A percentile compares a stretch with the other conserved stretches of the same genome.
Conservation (phyloP, 768 basidiomycete species). For the Lentinula boryana region DNA sequence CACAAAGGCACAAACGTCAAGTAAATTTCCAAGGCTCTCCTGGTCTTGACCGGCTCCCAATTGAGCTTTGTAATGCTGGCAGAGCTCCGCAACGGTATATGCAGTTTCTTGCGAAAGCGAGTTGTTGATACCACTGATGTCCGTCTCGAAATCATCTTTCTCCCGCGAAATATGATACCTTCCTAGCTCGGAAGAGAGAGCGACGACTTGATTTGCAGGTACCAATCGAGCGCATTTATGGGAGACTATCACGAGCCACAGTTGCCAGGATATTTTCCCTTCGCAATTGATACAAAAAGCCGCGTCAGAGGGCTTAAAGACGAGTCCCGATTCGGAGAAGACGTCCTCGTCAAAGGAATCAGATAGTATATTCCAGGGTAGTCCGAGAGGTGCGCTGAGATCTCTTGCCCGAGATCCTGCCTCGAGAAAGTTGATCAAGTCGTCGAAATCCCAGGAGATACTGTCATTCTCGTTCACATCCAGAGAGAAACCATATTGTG, state of each 20-base stretch:
- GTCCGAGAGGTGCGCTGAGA: background rate
- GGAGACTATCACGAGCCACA: background rate
- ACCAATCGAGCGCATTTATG: background rate
- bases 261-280: constrained; percentile 3
- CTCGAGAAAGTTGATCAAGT: constrained; percentile 18
- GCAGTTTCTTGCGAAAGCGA: background rate
- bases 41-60: background rate
- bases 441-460: constrained; percentile 35
- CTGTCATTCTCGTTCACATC: constrained; percentile 66
- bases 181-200: background rate
- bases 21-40: background rate
- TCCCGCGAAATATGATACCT: background rate
- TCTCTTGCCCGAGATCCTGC: background rate
- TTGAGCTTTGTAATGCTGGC: background rate
- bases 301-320: background rate
- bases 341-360: background rate
- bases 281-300: constrained; percentile 3
- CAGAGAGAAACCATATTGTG: constrained; percentile 69
- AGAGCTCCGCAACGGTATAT: background rate
- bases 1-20: constrained; percentile 4
- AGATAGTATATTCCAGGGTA: background rate
- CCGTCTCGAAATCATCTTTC: background rate
- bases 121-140: background rate
- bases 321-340: background rate
- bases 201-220: background rate